These are phyloP conservation scores for Cucurbita argyrosperma DNA, from an alignment of 306 rosid species.

Conservation along the genomic window DNA sequence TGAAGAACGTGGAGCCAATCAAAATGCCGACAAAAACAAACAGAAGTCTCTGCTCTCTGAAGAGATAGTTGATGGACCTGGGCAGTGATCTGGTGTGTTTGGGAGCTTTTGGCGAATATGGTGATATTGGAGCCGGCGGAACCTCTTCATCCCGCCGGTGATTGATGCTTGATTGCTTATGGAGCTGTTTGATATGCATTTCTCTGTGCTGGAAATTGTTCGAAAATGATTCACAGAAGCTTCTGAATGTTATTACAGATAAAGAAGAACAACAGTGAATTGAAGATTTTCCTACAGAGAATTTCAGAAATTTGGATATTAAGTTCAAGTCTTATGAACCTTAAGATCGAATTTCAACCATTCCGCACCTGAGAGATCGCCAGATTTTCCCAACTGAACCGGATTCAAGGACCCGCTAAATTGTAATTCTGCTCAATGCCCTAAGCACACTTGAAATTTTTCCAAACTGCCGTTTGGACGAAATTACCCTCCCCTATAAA, in stretches of 20 bases:
- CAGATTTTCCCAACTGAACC: not conserved
- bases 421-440: not conserved
- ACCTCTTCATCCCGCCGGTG: conserved; percentile 71
- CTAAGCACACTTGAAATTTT: not conserved
- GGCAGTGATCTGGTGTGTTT: conserved; percentile 77
- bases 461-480: not conserved
- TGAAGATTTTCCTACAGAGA: not conserved
- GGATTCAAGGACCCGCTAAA: not conserved
- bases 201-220: not conserved
- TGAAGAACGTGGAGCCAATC: conserved; percentile 82
- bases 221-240: not conserved
- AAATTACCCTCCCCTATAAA: not conserved
- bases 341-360: not conserved
- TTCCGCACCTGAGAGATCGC: not conserved
- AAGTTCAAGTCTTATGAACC: not conserved
- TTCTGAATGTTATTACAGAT: not conserved
- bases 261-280: not conserved
- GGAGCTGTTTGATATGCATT: conserved; percentile 44
- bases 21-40: conserved; percentile 71
- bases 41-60: conserved; percentile 75
- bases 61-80: conserved; percentile 66
- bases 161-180: conserved; percentile 51
- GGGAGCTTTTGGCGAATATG: conserved; percentile 66
- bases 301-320: not conserved
- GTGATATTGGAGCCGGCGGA: conserved; percentile 14